Percentiles rank a stretch among this genome's conserved stretches.
Evolutionary conservation across 768 basidiomycete species (phyloP).

Genomic region (Boletus huronensis): DNA sequence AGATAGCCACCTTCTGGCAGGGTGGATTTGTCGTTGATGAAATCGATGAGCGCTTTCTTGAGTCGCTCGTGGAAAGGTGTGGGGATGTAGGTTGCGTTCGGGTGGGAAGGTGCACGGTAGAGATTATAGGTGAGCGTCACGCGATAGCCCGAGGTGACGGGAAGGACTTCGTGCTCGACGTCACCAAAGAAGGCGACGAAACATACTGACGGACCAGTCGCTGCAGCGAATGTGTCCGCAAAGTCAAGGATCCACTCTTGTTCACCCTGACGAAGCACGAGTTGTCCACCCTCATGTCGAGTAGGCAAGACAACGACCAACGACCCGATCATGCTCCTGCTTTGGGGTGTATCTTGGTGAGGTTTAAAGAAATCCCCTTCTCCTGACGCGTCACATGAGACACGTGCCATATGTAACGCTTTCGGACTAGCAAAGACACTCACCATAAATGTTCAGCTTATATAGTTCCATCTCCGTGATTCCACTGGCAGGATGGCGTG

Average conservation of each 20-base stretch:
- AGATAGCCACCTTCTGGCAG: slow-evolving; percentile 33
- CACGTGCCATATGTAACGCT: not conserved
- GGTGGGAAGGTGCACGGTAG: not conserved
- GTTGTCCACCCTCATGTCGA: slow-evolving; percentile 2
- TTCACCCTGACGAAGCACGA: not conserved
- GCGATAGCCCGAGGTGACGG: slow-evolving; percentile 39
- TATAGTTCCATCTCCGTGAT: slow-evolving; percentile 34
- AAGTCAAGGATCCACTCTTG: slow-evolving; percentile 40
- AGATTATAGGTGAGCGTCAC: slow-evolving; percentile 31
- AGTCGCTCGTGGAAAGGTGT: not conserved
- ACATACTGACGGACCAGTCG: slow-evolving; percentile 15
- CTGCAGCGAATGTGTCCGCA: slow-evolving; percentile 8
- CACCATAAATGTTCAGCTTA: slow-evolving; percentile 47
- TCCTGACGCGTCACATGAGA: not conserved
- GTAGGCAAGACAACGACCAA: slow-evolving; percentile 50
- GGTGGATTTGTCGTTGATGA: slow-evolving; percentile 26
- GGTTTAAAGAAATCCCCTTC: slow-evolving; percentile 2
- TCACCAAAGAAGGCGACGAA: slow-evolving; percentile 43
- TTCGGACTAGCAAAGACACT: not conserved
- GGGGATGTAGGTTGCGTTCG: not conserved
- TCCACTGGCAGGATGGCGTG: not conserved
- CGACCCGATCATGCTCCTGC: slow-evolving; percentile 43
- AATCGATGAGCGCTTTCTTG: not conserved
- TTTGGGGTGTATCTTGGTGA: slow-evolving; percentile 35
- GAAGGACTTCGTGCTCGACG: slow-evolving; percentile 19